phyloP scores from a whole-genome alignment of 225 moss, liverwort and hornwort species.

The Marchantia paleacea region DNA sequence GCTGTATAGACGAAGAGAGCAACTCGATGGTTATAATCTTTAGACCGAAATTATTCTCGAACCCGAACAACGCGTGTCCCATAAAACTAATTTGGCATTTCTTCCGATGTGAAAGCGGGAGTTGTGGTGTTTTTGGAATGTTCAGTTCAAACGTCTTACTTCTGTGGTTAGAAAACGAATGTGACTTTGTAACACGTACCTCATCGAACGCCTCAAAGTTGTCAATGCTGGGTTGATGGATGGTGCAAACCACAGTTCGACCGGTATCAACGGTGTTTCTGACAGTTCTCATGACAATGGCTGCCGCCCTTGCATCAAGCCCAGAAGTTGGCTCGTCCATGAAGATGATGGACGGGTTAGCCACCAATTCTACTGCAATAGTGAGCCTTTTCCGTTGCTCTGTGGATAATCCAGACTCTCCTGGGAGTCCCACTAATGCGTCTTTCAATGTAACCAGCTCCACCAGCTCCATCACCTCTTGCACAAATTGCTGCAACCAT shows the following conservation, averaged over 20 bases:
- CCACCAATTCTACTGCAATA: conserved; percentile 18
- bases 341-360: conserved; percentile 22
- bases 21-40: too few relatives aligned
- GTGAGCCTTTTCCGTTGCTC: conserved; percentile 18
- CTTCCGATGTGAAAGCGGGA: too few relatives aligned
- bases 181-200: not conserved
- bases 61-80: too few relatives aligned
- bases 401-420: not conserved
- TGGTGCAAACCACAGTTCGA: conserved; percentile 16
- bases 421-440: conserved; percentile 8
- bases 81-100: too few relatives aligned
- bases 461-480: conserved; percentile 15
- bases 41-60: too few relatives aligned
- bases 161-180: too few relatives aligned
- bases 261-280: conserved; percentile 7
- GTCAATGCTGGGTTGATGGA: conserved; percentile 16
- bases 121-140: too few relatives aligned
- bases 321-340: conserved; percentile 20
- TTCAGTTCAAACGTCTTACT: too few relatives aligned
- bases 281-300: conserved; percentile 18
- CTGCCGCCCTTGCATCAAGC: conserved; percentile 14
- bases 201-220: conserved; percentile 20
- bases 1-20: conserved; percentile 23
- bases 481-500: conserved; percentile 10
- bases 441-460: not conserved